A percentile compares a stretch with the other conserved stretches of the same genome.
These are phyloP conservation scores for Lyophyllum decastes DNA, from an alignment of 768 basidiomycete genomes.

Conservation along the genomic window DNA sequence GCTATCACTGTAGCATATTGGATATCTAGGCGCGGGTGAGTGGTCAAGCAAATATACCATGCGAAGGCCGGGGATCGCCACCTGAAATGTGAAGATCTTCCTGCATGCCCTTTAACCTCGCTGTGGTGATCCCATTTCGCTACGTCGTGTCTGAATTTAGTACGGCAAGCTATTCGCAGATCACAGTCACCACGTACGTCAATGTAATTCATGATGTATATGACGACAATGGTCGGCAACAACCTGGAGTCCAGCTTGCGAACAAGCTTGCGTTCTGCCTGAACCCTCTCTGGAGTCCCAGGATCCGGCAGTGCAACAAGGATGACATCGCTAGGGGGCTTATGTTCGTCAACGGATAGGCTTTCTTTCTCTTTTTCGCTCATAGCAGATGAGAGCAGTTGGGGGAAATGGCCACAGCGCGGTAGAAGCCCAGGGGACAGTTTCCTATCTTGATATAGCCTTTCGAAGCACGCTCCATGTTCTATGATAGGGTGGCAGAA, in stretches of 20 bases:
- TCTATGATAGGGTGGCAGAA: neutral
- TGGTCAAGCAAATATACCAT: neutral
- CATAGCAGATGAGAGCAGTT: neutral
- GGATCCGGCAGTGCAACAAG: constrained; percentile 15
- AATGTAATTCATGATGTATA: constrained; percentile 70
- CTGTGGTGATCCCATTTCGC: constrained; percentile 53
- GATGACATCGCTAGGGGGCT: constrained; percentile 1
- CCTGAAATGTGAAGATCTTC: constrained; percentile 48
- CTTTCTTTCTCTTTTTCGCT: constrained; percentile 19
- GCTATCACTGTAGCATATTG: constrained; percentile 56
- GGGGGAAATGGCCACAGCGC: constrained; percentile 2
- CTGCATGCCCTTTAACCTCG: constrained; percentile 51
- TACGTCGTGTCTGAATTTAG: constrained; percentile 16
- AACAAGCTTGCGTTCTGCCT: constrained; percentile 46
- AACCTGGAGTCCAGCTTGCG: constrained; percentile 58
- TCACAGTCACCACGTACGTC: constrained; percentile 41
- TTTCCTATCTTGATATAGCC: neutral
- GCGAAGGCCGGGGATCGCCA: constrained; percentile 14
- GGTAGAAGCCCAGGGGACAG: neutral
- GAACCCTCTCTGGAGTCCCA: constrained; percentile 30
- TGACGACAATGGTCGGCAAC: constrained; percentile 56
- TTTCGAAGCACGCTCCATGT: neutral
- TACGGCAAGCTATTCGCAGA: neutral
- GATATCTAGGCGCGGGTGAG: constrained; percentile 38
- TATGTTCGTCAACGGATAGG: constrained; percentile 14